These are phyloP conservation scores for Colletotrichum paranaense DNA, from an alignment of 2,329 filamentous ascomycete species.

Conservation along the genomic window DNA sequence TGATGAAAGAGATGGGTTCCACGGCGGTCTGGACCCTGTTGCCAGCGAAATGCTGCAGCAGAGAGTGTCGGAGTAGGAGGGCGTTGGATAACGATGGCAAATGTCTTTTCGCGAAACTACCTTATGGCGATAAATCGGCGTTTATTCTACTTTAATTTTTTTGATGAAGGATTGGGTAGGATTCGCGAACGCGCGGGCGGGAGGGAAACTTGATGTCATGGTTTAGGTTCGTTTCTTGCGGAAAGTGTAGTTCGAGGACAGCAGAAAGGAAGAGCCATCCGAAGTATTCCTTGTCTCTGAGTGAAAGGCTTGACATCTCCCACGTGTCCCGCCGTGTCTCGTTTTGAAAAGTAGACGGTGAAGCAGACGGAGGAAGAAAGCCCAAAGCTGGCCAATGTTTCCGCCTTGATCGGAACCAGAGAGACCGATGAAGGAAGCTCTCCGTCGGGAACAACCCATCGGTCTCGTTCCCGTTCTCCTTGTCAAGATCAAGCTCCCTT, in stretches of 20 bases:
- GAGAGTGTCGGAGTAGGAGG: background rate
- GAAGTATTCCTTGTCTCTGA: background rate
- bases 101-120: constrained; percentile 6
- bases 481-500: background rate
- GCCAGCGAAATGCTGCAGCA: background rate
- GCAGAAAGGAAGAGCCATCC: background rate
- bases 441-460: background rate
- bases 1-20: constrained; percentile 20
- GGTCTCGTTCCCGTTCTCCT: background rate
- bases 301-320: background rate
- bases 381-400: background rate
- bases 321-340: background rate
- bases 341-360: background rate
- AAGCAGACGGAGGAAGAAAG: background rate
- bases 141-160: background rate
- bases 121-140: constrained; percentile 14
- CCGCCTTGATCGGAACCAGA: background rate
- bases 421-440: background rate
- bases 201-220: background rate
- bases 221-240: background rate
- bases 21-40: constrained; percentile 25
- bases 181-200: background rate
- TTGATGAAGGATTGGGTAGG: background rate
- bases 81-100: constrained; percentile 12
- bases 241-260: background rate